phyloP scores from a whole-genome alignment of 75 land plant species.

The Selaginella tamariscina region DNA sequence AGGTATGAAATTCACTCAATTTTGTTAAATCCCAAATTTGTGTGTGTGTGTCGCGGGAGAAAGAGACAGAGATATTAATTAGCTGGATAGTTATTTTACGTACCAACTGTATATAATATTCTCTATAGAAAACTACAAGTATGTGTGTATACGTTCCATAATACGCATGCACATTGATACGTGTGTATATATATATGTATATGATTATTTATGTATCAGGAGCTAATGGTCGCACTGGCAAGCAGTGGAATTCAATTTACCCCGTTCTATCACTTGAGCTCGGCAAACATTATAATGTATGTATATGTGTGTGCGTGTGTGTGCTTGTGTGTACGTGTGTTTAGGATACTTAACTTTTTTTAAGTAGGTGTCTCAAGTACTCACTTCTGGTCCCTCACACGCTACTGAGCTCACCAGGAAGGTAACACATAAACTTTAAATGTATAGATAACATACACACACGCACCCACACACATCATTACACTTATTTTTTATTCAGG shows the following conservation, averaged over 20 bases:
- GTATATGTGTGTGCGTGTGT: conserved; percentile 11
- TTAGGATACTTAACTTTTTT: background rate
- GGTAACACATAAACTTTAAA: conserved; percentile 26
- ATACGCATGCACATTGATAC: background rate
- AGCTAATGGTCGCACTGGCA: conserved; percentile 81
- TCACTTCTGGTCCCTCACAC: conserved; percentile 81
- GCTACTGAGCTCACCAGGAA: conserved; percentile 75
- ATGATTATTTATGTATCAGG: conserved; percentile 28
- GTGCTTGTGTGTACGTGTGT: background rate
- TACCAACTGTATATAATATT: too few species aligned
- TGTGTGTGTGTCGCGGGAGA: background rate
- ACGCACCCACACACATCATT: background rate
- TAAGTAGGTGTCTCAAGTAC: conserved; percentile 53
- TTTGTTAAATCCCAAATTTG: background rate
- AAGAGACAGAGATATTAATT: background rate
- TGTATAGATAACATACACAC: conserved; percentile 1
- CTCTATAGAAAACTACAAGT: too few species aligned
- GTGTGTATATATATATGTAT: background rate
- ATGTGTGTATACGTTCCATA: background rate
- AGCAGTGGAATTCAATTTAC: conserved; percentile 64
- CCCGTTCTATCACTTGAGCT: conserved; percentile 52
- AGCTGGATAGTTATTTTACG: background rate
- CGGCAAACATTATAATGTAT: conserved; percentile 49
- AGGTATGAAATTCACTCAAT: conserved; percentile 24
- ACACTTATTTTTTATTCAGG: conserved; percentile 30